Evolutionary conservation across 371 early-diverging fungal genomes (phyloP).

Genomic region (Saksenaea oblongispora): DNA sequence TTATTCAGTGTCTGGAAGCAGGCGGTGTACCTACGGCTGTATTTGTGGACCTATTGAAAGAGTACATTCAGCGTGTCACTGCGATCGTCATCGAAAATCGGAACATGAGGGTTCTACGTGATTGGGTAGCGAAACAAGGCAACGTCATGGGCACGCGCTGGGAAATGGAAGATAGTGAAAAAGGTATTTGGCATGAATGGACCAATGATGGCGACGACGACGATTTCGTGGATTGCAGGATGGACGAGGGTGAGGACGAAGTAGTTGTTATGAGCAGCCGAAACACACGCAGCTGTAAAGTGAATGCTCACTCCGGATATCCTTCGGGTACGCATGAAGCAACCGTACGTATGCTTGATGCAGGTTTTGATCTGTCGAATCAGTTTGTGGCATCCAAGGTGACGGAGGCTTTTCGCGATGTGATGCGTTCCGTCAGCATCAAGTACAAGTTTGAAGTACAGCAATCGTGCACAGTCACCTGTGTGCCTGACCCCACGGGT

Average conservation of each 20-base stretch:
- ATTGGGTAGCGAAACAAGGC: slow-evolving; percentile 37
- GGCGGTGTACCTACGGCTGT: slow-evolving; percentile 41
- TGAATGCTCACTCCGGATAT: slow-evolving; percentile 37
- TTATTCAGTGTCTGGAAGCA: slow-evolving; percentile 44
- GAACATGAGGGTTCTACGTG: slow-evolving; percentile 31
- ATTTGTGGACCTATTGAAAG: slow-evolving; percentile 40
- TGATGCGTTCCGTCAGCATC: slow-evolving; percentile 30
- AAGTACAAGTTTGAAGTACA: slow-evolving; percentile 47
- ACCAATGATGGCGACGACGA: slow-evolving; percentile 13
- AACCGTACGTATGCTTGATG: slow-evolving; percentile 37
- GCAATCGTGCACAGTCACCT: slow-evolving; percentile 47
- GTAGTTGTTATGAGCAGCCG: not conserved
- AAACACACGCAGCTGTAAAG: slow-evolving; percentile 8
- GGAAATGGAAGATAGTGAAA: slow-evolving; percentile 22
- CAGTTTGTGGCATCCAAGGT: slow-evolving; percentile 41
- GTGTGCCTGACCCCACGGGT: slow-evolving; percentile 51
- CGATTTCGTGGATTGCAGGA: slow-evolving; percentile 17
- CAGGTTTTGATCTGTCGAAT: slow-evolving; percentile 49
- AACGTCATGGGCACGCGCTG: slow-evolving; percentile 33
- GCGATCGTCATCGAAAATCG: slow-evolving; percentile 30
- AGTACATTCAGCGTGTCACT: slow-evolving; percentile 34
- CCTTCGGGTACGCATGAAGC: slow-evolving; percentile 36
- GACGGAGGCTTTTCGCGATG: slow-evolving; percentile 32
- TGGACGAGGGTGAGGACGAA: not conserved
- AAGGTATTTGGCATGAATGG: not conserved